Conservation (phyloP, 306 rosid species). For the Acacia acuminata region DNA sequence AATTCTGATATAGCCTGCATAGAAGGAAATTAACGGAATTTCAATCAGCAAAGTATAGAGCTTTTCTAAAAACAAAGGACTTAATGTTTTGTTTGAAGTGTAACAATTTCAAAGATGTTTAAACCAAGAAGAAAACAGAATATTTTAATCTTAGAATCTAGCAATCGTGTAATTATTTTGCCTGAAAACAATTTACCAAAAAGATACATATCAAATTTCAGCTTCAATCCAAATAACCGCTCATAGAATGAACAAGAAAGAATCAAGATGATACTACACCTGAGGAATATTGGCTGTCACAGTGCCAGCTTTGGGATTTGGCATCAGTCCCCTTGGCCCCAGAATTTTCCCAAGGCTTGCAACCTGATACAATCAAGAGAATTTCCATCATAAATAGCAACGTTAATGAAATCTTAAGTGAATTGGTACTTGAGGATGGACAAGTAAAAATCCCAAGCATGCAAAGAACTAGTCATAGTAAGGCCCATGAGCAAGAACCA, state of each 20-base stretch:
- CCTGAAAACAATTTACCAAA: conserved; percentile 4
- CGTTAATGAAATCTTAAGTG: neutral
- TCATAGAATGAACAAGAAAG: conserved; percentile 1
- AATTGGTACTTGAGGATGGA: neutral
- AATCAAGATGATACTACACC: conserved; percentile 46
- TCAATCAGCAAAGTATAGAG: neutral
- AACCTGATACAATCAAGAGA: conserved; percentile 58
- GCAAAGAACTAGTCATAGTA: neutral
- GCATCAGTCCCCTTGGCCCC: conserved; percentile 99
- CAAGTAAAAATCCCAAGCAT: neutral
- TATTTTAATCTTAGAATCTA: neutral
- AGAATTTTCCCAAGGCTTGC: conserved; percentile 96
- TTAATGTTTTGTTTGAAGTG: neutral
- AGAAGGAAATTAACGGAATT: conserved; percentile 1
- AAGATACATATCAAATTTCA: neutral
- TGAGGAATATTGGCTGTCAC: conserved; percentile 94
- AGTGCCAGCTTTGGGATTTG: conserved; percentile 99
- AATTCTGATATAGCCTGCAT: conserved; percentile 94
- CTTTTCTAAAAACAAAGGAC: neutral
- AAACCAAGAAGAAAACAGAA: neutral
- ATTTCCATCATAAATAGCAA: conserved; percentile 11
- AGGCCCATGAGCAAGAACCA: neutral
- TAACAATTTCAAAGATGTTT: neutral
- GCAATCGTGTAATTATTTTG: neutral
- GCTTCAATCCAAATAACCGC: neutral